Conservation (phyloP, 192 early-diverging fungal genomes). For the Coemansia sp. region DNA sequence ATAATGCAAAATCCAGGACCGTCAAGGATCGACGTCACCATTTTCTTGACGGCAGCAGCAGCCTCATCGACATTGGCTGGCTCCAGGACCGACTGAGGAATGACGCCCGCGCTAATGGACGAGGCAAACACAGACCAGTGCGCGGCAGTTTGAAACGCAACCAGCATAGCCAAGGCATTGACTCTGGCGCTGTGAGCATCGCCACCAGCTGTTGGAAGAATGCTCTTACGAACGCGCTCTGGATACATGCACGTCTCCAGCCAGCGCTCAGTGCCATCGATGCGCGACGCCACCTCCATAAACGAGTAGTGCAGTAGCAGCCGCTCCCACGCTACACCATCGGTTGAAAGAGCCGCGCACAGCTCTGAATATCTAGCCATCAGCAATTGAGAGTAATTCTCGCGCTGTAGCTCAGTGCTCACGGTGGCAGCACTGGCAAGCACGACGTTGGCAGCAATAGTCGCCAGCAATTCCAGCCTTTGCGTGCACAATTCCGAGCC, state of each 20-base stretch:
- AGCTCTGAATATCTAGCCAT: conserved; percentile 8
- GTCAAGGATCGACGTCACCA: conserved; percentile 14
- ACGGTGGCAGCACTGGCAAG: conserved; percentile 20
- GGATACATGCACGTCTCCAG: conserved; percentile 29
- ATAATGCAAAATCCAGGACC: not conserved
- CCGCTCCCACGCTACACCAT: conserved; percentile 20
- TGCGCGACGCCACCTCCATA: conserved; percentile 30
- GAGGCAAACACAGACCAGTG: conserved; percentile 35
- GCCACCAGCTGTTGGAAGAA: not conserved
- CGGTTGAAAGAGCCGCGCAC: not conserved
- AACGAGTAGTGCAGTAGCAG: conserved; percentile 41
- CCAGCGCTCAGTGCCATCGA: conserved; percentile 37
- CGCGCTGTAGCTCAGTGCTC: conserved; percentile 43
- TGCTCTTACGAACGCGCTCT: conserved; percentile 3
- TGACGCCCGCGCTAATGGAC: conserved; percentile 18
- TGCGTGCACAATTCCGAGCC: not conserved
- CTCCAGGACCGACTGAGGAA: conserved; percentile 21
- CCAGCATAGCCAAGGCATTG: conserved; percentile 25
- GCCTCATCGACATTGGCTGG: not conserved
- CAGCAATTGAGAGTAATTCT: conserved; percentile 12
- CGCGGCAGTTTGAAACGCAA: conserved; percentile 41
- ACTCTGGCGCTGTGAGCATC: conserved; percentile 3
- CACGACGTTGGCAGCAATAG: conserved; percentile 27
- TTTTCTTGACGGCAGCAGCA: conserved; percentile 6
- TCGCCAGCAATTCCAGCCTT: conserved; percentile 15